A percentile compares a stretch with the other conserved stretches of the same genome.
Conservation (phyloP, 1,139 yeast genomes). For the Nakaseomyces kungkrabaensis region DNA sequence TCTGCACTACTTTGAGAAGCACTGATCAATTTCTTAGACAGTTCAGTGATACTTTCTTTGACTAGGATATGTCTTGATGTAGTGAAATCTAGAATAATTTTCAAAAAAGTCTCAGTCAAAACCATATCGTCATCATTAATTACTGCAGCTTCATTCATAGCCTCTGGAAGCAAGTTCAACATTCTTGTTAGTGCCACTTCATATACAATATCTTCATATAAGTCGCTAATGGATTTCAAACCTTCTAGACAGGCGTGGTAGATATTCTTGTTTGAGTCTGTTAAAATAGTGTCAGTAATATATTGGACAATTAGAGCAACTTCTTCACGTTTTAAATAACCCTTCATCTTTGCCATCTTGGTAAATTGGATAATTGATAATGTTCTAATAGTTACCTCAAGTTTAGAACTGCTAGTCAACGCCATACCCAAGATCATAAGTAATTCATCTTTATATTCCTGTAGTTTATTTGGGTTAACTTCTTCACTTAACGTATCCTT, state of each 20-base stretch:
- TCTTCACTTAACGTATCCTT: constrained; percentile 8
- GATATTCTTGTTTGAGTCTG: constrained; percentile 34
- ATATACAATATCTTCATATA: constrained; percentile 39
- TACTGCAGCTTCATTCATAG: constrained; percentile 21
- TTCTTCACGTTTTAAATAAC: constrained; percentile 45
- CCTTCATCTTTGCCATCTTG: constrained; percentile 39
- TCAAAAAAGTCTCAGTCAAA: constrained; percentile 34
- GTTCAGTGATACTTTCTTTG: constrained; percentile 23
- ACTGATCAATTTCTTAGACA: constrained; percentile 14
- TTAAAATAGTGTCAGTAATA: constrained; percentile 52
- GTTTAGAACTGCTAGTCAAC: constrained; percentile 52
- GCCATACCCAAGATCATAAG: constrained; percentile 56
- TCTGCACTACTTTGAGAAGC: constrained; percentile 9
- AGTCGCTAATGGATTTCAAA: constrained; percentile 37
- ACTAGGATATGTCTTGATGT: constrained; percentile 25
- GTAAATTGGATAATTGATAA: constrained; percentile 57
- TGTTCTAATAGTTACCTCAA: constrained; percentile 60
- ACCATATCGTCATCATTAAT: constrained; percentile 19
- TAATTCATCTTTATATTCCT: constrained; percentile 51
- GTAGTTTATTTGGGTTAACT: constrained; percentile 29
- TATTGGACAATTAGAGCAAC: constrained; percentile 54
- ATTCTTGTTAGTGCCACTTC: constrained; percentile 54
- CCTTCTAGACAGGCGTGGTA: constrained; percentile 41
- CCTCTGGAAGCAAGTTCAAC: constrained; percentile 42
- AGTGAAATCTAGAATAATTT: constrained; percentile 34